Base-by-base conservation (phyloP, 2,329 filamentous ascomycete species). In the Colletotrichum sp. region DNA sequence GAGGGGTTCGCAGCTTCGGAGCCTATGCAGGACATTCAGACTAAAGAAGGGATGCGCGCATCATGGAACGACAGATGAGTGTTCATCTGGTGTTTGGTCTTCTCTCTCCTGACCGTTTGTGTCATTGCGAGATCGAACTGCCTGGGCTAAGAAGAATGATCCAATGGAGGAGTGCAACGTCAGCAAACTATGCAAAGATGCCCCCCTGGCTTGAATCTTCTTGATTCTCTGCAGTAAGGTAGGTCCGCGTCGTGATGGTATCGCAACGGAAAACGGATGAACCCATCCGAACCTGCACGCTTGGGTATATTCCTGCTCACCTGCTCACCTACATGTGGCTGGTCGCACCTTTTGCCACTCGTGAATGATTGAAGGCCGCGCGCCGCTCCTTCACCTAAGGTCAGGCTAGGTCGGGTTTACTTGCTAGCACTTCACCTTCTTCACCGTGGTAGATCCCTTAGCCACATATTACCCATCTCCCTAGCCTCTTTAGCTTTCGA, bases 111-210 rank as follows among this genome's bases (percentile, higher is more conserved):
- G 21, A 18, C 33, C 59, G 18, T 43, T 34, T 13, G 34, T 21
- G 12, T 57, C 54, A 57, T 57, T 24, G 54, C 27, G 24, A 62
- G 34, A 38, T 27, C 15, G 8, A 24, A 13, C 29, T 29, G n/a
- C 9, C 6, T 62, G 5, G 24, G 31, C 34, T 55, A 43, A 31
- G 43, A 5, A 15, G 27, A 11, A 27, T 3, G 12, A 16, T 9
- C 64, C 69, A 68, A 71, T 71, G 21, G 33, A 29, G 21, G 16
- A 21, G 6, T 68, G 69, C 64, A 68, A 71, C 69, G 64, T 71
- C 69, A 68, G 18, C 55, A 55, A 36, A 38, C 15, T 18, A 16
- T 29, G 33, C 24, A n/a, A 36, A 15, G 13, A 27, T 43, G 67
- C 24, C 67, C 61, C 61, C 51, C 61, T 62, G 69, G 69, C 63